A percentile compares a stretch with the other conserved stretches of the same genome.
Conservation (phyloP, 208 protist genomes). For the Leishmania aethiopica region DNA sequence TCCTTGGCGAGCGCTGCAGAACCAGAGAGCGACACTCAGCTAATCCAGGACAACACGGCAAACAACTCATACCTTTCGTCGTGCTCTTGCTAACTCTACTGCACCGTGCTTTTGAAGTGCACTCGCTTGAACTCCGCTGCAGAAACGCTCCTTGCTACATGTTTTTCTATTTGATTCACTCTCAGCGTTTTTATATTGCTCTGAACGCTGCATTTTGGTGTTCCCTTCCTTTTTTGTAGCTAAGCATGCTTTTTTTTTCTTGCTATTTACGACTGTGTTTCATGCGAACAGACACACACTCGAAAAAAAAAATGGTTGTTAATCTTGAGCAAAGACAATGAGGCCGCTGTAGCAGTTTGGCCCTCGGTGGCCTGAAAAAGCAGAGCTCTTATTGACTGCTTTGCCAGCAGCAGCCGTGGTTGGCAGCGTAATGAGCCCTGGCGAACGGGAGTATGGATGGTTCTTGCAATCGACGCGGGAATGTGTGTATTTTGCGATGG, state of each 20-base stretch:
- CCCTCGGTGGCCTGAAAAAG: neutral
- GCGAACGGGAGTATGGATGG: neutral
- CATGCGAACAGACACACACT: neutral
- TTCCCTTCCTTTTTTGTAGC: constrained; percentile 3
- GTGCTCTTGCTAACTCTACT: constrained; percentile 22
- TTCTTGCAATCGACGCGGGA: neutral
- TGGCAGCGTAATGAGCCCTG: neutral
- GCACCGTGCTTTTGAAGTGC: neutral
- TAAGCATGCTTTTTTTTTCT: neutral
- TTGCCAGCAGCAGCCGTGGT: neutral
- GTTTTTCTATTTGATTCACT: neutral
- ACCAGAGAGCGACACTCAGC: neutral
- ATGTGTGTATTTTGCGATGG: no score
- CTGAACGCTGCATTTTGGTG: neutral
- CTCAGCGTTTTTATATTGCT: neutral
- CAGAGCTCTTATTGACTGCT: no score
- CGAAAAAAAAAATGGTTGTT: neutral
- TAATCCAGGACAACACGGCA: neutral
- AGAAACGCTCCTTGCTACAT: neutral
- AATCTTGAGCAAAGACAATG: neutral
- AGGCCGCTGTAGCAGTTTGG: neutral
- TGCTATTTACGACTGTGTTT: neutral
- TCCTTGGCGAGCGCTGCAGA: constrained; percentile 6
- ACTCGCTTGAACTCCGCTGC: neutral
- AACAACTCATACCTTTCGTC: constrained; percentile 9